Evolutionary conservation across 2,329 filamentous ascomycete species (phyloP).

Genomic region (Phialocephala sp.): DNA sequence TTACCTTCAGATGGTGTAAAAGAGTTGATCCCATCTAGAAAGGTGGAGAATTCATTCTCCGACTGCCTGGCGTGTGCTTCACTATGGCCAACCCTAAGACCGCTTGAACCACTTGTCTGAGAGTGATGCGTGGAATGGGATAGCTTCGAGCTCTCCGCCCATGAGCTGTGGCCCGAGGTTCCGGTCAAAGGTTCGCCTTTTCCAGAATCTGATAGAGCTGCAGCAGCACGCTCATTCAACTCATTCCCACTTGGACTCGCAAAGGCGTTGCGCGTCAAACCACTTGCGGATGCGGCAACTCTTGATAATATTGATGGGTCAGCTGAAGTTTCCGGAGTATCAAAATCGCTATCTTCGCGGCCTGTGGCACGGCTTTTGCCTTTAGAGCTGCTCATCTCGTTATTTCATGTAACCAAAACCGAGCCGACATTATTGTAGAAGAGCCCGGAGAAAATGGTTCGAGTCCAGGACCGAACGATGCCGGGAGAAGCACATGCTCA

Average conservation of each 20-base stretch:
- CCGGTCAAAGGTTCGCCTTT: slow-evolving; percentile 29
- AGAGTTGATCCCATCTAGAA: slow-evolving; percentile 39
- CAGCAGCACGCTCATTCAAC: slow-evolving; percentile 29
- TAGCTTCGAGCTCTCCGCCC: slow-evolving; percentile 34
- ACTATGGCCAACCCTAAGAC: slow-evolving; percentile 32
- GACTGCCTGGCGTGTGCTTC: slow-evolving; percentile 35
- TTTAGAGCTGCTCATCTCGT: slow-evolving; percentile 31
- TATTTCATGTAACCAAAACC: neutral
- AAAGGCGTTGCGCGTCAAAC: slow-evolving; percentile 44
- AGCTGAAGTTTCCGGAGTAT: slow-evolving; percentile 15
- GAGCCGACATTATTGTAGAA: neutral
- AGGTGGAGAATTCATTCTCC: slow-evolving; percentile 41
- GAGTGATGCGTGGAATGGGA: slow-evolving; percentile 16
- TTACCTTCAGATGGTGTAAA: slow-evolving; percentile 34
- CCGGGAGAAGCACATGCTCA: slow-evolving; percentile 11
- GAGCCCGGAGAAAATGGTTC: slow-evolving; percentile 3
- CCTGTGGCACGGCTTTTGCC: slow-evolving; percentile 34
- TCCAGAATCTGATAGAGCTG: slow-evolving; percentile 36
- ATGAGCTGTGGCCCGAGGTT: slow-evolving; percentile 12
- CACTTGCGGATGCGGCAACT: slow-evolving; percentile 44
- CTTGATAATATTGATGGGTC: slow-evolving; percentile 35
- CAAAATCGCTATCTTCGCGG: slow-evolving; percentile 17
- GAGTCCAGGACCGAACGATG: slow-evolving; percentile 4
- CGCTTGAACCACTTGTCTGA: slow-evolving; percentile 15
- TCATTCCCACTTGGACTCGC: slow-evolving; percentile 31